Conservation (phyloP, 1,139 yeast species). For the Kurtzmaniella natalensis region DNA sequence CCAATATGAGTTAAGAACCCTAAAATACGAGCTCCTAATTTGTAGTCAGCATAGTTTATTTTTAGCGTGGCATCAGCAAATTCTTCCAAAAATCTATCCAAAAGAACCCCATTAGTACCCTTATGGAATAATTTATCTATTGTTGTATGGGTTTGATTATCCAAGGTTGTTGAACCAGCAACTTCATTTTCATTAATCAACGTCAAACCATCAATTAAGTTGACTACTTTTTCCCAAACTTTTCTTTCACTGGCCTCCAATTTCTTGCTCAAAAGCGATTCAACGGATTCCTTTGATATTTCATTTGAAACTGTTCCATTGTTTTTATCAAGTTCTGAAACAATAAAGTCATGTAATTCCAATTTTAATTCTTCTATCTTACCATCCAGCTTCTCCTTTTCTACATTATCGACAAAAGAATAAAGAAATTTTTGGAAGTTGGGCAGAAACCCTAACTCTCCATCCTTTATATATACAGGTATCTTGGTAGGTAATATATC, state of each 20-base stretch:
- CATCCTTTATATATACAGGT: slow-evolving; percentile 31
- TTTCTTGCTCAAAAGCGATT: slow-evolving; percentile 17
- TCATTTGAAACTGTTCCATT: slow-evolving; percentile 2
- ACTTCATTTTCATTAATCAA: slow-evolving; percentile 5
- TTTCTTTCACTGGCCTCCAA: slow-evolving; percentile 21
- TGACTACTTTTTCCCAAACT: slow-evolving; percentile 23
- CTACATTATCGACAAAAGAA: slow-evolving; percentile 29
- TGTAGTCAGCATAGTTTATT: slow-evolving; percentile 41
- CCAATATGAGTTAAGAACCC: slow-evolving; percentile 35
- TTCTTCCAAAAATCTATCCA: slow-evolving; percentile 28
- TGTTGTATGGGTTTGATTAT: slow-evolving; percentile 5
- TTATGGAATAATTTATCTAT: slow-evolving; percentile 8
- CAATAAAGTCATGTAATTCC: no score
- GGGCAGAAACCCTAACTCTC: slow-evolving; percentile 35
- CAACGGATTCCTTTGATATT: slow-evolving; percentile 16
- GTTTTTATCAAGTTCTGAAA: no score
- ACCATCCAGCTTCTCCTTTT: slow-evolving; percentile 11
- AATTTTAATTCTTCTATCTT: not conserved
- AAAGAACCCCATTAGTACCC: slow-evolving; percentile 14
- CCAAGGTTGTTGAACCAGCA: slow-evolving; percentile 4
- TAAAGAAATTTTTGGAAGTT: slow-evolving; percentile 37
- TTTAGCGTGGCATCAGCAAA: slow-evolving; percentile 34
- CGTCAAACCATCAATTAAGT: slow-evolving; percentile 23
- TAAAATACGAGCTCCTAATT: slow-evolving; percentile 35
- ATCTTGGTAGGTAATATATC: slow-evolving; percentile 24